These are phyloP conservation scores for Ophiostoma sp. DNA, from an alignment of 2,329 filamentous ascomycete species.

Conservation along the genomic window DNA sequence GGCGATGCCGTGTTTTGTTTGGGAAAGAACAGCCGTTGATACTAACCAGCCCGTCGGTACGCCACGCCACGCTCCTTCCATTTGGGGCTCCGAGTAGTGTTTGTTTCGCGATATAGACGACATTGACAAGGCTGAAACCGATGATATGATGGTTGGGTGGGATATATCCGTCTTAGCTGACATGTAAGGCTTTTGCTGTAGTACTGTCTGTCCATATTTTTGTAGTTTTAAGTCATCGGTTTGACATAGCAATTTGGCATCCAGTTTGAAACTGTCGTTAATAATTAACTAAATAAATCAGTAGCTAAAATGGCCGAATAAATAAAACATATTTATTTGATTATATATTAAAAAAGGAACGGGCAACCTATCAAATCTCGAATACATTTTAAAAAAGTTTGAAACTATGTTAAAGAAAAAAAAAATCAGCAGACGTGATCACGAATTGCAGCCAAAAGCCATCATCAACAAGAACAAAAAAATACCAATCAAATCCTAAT, in stretches of 20 bases:
- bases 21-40: neutral
- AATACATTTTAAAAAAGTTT: no score
- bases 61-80: neutral
- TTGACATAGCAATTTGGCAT: no score
- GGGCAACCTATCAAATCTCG: no score
- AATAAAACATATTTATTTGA: no score
- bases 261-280: no score
- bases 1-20: neutral
- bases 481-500: neutral
- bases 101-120: neutral
- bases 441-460: neutral
- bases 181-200: neutral
- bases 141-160: neutral
- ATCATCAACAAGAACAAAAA: conserved; percentile 12
- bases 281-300: no score
- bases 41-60: neutral
- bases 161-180: neutral
- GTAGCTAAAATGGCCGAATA: no score
- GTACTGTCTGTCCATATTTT: no score
- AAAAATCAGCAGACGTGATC: no score
- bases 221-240: no score
- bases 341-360: no score
- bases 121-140: neutral
- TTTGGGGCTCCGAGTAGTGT: neutral
- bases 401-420: neutral